These are phyloP conservation scores for Acer saccharum DNA, from an alignment of 345 rosid species.

Conservation along the genomic window DNA sequence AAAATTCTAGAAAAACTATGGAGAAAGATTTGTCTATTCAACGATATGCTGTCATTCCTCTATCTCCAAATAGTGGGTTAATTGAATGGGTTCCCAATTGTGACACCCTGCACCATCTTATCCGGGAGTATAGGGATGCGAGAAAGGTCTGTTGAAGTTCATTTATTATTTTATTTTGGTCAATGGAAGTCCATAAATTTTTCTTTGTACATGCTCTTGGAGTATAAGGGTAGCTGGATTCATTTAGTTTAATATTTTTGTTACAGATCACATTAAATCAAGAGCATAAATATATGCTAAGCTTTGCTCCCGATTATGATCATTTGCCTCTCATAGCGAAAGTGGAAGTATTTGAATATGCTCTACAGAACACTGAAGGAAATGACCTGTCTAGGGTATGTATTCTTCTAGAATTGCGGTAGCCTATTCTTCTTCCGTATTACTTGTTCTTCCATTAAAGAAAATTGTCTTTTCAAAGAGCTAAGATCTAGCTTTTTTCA, in stretches of 20 bases:
- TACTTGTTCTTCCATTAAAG: slow-evolving; percentile 3
- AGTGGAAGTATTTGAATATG: slow-evolving; percentile 91
- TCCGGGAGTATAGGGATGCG: slow-evolving; percentile 92
- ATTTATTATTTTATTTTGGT: slow-evolving; percentile 15
- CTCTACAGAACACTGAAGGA: slow-evolving; percentile 89
- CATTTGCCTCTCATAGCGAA: slow-evolving; percentile 89
- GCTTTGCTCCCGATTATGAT: slow-evolving; percentile 94
- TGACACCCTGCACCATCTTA: slow-evolving; percentile 92
- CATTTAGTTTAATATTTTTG: slow-evolving; percentile 22
- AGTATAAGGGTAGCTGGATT: slow-evolving; percentile 8
- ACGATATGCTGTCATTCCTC: slow-evolving; percentile 88
- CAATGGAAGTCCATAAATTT: background rate
- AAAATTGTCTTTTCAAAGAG: slow-evolving; percentile 18
- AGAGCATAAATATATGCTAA: slow-evolving; percentile 90
- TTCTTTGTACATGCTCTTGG: background rate
- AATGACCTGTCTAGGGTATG: slow-evolving; percentile 92
- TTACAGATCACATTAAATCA: slow-evolving; percentile 85
- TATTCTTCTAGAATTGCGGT: slow-evolving; percentile 11
- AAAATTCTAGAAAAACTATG: slow-evolving; percentile 80
- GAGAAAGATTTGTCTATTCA: slow-evolving; percentile 93
- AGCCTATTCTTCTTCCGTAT: slow-evolving; percentile 1
- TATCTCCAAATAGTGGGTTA: slow-evolving; percentile 93
- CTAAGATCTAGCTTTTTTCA: slow-evolving; percentile 30
- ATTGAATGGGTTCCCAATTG: slow-evolving; percentile 98
- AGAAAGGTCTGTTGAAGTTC: slow-evolving; percentile 63